A percentile compares a stretch with the other conserved stretches of the same genome.
Conservation (phyloP, 2,329 filamentous ascomycete genomes). For the Lizonia empirigonia region DNA sequence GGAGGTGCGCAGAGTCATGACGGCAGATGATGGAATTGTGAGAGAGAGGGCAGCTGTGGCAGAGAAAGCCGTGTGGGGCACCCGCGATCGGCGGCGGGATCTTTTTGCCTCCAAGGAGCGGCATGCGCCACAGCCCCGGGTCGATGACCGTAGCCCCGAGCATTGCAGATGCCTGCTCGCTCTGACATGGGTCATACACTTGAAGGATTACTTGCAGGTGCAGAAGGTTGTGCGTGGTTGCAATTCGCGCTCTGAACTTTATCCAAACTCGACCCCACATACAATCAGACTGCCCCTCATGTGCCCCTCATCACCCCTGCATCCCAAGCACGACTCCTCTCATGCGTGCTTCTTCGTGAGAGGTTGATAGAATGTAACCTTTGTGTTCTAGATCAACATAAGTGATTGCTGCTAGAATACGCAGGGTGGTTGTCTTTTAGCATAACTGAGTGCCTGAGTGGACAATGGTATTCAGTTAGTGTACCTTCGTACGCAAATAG, state of each 20-base stretch:
- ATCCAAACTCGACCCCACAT: conserved; percentile 3
- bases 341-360: no score
- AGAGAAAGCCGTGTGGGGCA: conserved; percentile 30
- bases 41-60: conserved; percentile 33
- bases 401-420: no score
- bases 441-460: no score
- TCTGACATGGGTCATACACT: no score
- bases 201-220: neutral
- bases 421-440: no score
- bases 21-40: conserved; percentile 30
- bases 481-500: no score
- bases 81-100: conserved; percentile 26
- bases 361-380: no score
- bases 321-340: neutral
- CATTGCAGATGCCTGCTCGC: neutral
- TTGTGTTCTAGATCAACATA: no score
- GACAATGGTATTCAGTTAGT: no score
- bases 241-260: neutral
- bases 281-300: neutral
- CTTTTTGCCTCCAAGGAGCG: conserved; percentile 16
- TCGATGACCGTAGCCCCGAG: neutral
- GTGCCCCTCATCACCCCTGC: conserved; percentile 13
- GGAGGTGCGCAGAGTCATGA: conserved; percentile 38
- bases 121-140: conserved; percentile 4
- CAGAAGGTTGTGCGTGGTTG: neutral